Evolutionary conservation across 192 early-diverging fungal species (phyloP).

Genomic region (Podila clonocystis): DNA sequence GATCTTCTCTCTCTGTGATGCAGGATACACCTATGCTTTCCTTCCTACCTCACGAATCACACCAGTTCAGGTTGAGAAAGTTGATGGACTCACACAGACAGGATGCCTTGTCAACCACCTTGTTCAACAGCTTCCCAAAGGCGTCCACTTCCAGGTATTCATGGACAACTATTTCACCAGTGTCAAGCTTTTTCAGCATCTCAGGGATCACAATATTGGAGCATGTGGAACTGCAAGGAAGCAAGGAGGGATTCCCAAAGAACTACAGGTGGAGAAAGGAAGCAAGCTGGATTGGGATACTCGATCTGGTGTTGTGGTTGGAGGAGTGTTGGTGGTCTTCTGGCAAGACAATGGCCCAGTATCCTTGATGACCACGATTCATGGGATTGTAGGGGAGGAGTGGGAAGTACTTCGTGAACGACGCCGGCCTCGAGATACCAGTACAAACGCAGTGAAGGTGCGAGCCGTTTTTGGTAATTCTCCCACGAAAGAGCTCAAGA

Average conservation of each 20-base stretch:
- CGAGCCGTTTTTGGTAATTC: constrained; percentile 20
- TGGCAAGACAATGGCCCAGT: constrained; percentile 27
- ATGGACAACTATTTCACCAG: constrained; percentile 46
- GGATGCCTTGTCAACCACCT: constrained; percentile 26
- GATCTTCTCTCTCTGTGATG: constrained; percentile 44
- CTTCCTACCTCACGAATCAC: constrained; percentile 13
- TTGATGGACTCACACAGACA: constrained; percentile 25
- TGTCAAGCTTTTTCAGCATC: constrained; percentile 25
- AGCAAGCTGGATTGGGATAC: constrained; percentile 22
- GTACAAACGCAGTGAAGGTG: constrained; percentile 19
- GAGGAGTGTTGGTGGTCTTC: not conserved
- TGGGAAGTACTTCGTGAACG: constrained; percentile 12
- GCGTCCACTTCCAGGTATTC: constrained; percentile 16
- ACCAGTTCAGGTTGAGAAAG: not conserved
- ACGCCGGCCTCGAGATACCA: constrained; percentile 16
- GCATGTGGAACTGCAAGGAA: constrained; percentile 28
- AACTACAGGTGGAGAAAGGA: constrained; percentile 26
- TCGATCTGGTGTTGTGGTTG: constrained; percentile 11
- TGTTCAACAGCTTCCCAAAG: constrained; percentile 15
- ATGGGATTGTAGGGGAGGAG: constrained; percentile 15
- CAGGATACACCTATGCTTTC: constrained; percentile 42
- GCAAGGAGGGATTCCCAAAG: constrained; percentile 18
- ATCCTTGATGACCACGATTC: constrained; percentile 33
- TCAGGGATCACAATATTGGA: constrained; percentile 16
- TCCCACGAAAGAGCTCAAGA: constrained; percentile 12